A percentile compares a stretch with the other conserved stretches of the same genome.
phyloP scores from a whole-genome alignment of 805 yeast genomes.

The Aciculoconidium aculeatum region DNA sequence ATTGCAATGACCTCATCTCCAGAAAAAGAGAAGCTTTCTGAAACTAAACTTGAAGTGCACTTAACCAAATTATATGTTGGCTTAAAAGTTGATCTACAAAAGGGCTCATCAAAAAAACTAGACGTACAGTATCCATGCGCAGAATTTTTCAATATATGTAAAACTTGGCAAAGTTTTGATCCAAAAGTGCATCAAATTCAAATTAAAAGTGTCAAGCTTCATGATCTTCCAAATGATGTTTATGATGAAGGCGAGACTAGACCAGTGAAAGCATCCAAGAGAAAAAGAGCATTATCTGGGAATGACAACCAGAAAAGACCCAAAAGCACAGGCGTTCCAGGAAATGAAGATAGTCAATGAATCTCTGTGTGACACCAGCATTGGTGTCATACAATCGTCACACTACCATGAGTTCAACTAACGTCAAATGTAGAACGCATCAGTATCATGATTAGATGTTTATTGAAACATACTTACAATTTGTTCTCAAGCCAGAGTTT shows the following conservation, averaged over 20 bases:
- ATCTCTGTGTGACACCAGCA: too few relatives aligned
- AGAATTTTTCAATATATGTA: conserved; percentile 79
- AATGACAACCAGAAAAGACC: conserved; percentile 16
- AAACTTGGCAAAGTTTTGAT: conserved; percentile 63
- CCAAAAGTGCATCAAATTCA: conserved; percentile 54
- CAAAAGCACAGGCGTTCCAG: conserved; percentile 15
- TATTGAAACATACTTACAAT: too few relatives aligned
- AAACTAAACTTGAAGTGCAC: conserved; percentile 34
- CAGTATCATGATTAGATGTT: too few relatives aligned
- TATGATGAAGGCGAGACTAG: conserved; percentile 70
- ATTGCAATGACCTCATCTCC: conserved; percentile 1
- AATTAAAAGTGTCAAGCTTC: conserved; percentile 67
- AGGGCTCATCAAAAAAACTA: conserved; percentile 45
- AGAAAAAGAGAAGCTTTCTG: background rate
- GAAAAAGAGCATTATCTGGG: conserved; percentile 11
- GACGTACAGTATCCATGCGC: conserved; percentile 88
- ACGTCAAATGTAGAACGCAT: too few relatives aligned
- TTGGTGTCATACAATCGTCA: too few relatives aligned
- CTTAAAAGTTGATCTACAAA: conserved; percentile 44
- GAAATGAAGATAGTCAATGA: too few relatives aligned
- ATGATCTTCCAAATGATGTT: conserved; percentile 82
- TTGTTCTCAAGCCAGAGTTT: too few relatives aligned
- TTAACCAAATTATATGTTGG: conserved; percentile 81
- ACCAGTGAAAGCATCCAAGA: conserved; percentile 53
- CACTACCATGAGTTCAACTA: too few relatives aligned